Percentiles rank a stretch among this genome's conserved stretches.
These are phyloP conservation scores for Ziziphus jujuba DNA, from an alignment of 306 rosid genomes.

Conservation along the genomic window DNA sequence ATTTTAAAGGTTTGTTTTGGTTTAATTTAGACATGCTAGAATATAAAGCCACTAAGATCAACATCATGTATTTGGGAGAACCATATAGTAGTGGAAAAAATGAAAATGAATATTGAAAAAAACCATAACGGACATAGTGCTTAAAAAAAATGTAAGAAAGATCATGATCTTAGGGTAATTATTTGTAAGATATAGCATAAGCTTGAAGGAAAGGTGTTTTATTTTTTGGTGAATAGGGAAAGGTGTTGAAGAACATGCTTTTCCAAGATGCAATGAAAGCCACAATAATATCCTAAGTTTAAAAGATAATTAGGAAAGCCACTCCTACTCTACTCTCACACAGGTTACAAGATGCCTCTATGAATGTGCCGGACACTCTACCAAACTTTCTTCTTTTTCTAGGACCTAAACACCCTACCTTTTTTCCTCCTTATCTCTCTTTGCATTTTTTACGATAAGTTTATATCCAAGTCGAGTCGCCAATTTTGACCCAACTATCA, in stretches of 20 bases:
- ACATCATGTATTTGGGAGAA: too few species aligned
- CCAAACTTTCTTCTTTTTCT: background rate
- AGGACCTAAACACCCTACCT: background rate
- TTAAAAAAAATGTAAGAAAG: too few species aligned
- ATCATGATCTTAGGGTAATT: too few species aligned
- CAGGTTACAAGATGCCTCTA: conserved; percentile 9
- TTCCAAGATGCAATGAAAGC: conserved; percentile 6
- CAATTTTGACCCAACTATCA: conserved; percentile 47
- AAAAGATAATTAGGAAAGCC: background rate
- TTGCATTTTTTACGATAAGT: background rate
- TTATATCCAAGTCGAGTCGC: conserved; percentile 35
- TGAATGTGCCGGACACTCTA: background rate
- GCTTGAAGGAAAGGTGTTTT: background rate
- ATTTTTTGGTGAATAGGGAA: too few species aligned
- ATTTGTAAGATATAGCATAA: conserved; percentile 7
- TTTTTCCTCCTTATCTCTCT: background rate
- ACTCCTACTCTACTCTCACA: background rate
- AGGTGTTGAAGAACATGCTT: background rate
- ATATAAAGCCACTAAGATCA: too few species aligned
- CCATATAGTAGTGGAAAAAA: too few species aligned
- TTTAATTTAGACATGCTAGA: too few species aligned
- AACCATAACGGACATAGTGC: too few species aligned
- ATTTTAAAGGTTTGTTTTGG: too few species aligned
- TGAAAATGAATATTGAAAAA: too few species aligned
- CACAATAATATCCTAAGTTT: background rate